Evolutionary conservation across 108 stramenopile genomes (phyloP).

Genomic region (Parietichytrium sp.): DNA sequence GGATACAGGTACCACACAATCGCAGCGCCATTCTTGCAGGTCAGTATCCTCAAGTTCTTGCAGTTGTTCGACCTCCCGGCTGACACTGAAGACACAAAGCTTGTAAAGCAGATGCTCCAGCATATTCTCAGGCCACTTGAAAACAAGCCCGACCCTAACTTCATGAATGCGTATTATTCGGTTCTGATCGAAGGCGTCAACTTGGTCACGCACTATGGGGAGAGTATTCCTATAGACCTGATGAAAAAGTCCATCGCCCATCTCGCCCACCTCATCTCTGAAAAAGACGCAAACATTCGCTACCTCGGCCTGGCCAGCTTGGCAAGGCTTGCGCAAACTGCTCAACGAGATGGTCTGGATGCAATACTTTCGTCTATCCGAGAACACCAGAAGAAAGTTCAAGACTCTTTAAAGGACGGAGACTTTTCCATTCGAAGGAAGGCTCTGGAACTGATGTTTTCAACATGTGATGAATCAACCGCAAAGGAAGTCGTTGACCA

Average conservation of each 20-base stretch:
- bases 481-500: slow-evolving; percentile 88
- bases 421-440: slow-evolving; percentile 90
- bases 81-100: slow-evolving; percentile 69
- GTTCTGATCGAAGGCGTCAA: slow-evolving; percentile 93
- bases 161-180: slow-evolving; percentile 93
- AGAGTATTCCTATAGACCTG: slow-evolving; percentile 68
- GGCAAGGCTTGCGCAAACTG: slow-evolving; percentile 85
- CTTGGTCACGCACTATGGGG: slow-evolving; percentile 83
- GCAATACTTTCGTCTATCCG: slow-evolving; percentile 67
- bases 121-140: slow-evolving; percentile 79
- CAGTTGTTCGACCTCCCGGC: slow-evolving; percentile 77
- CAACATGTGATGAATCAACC: slow-evolving; percentile 90
- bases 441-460: slow-evolving; percentile 90
- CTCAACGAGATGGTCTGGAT: slow-evolving; percentile 67
- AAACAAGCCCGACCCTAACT: slow-evolving; percentile 94
- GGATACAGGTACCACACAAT: slow-evolving; percentile 94
- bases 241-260: slow-evolving; percentile 82
- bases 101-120: slow-evolving; percentile 51
- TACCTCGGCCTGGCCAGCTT: slow-evolving; percentile 92
- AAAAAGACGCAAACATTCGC: slow-evolving; percentile 90
- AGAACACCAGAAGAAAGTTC: slow-evolving; percentile 82
- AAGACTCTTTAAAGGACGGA: slow-evolving; percentile 90
- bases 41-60: slow-evolving; percentile 86
- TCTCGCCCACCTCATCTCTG: slow-evolving; percentile 87
- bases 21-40: slow-evolving; percentile 89